Evolutionary conservation across 1,139 yeast genomes (phyloP), one percentile per base, ranked within the genome.

Genomic region (Tardiomyces blankii): DNA sequence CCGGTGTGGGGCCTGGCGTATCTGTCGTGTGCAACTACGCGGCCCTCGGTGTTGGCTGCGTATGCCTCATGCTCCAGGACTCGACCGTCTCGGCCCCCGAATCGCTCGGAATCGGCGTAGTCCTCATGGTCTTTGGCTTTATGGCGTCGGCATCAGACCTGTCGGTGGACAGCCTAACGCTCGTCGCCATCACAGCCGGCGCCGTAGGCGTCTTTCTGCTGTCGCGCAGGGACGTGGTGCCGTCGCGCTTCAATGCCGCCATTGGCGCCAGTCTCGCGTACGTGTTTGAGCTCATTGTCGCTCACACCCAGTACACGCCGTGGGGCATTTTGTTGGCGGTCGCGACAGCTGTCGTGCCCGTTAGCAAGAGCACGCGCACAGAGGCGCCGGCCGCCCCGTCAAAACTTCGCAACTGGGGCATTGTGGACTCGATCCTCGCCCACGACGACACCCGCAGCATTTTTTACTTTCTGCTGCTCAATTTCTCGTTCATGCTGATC

Each of bases 401-500:
- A 8, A 8, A 32, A 6, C 25, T 6, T 19, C 38, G 42, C 33
- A 40, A 52, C 8, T 57, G 63, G 58, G 55, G 63, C 25, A 54
- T 65, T 19, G 46, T 65, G 33, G 69, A 64, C 50, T 60, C 69
- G 18, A 63, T 69, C 43, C 53, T 70, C 38, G 66, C 68, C 13
- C 72, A 88, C 55, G 69, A 77, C 23, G 96, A 88, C 54, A 88
- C 96, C 0, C 72, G 85, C 52, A 88, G 95, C 33, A 93, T 93
- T 35, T 89, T 91, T 62, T 83, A 86, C 50, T 93, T 91, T 58
- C 66, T 93, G 44, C 63, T 91, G 49, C 72, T 93, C 49, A 93
- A 93, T 65, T 78, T 94, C 19, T 76, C 91, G 1, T 93, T 91
- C 65, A 93, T 93, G 99, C 77, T 93, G 58, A 81, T 93, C 41